Evolutionary conservation across 164 flowering plant species (phyloP).

Genomic region (Pachysandra terminalis): DNA sequence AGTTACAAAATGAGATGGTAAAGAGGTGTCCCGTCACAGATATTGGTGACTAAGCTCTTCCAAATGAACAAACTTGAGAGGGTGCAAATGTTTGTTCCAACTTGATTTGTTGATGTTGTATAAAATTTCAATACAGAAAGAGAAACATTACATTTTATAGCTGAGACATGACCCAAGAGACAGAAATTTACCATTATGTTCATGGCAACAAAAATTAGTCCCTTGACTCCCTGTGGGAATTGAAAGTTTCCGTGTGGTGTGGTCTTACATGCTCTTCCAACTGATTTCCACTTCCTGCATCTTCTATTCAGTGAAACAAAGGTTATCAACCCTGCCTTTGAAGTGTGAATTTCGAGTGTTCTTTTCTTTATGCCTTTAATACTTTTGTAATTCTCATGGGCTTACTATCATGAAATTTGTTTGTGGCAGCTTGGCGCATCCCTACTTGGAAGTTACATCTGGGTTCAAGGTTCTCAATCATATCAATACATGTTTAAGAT

Average conservation of each 20-base stretch:
- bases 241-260: not conserved
- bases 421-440: not conserved
- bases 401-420: not conserved
- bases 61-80: conserved; percentile 29
- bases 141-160: not conserved
- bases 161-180: not conserved
- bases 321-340: not conserved
- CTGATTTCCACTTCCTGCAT: not conserved
- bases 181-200: not conserved
- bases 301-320: too few species aligned
- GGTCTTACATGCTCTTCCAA: not conserved
- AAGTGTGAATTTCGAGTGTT: not conserved
- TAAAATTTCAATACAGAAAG: not conserved
- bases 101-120: not conserved
- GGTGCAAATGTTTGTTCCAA: conserved; percentile 2
- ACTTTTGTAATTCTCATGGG: not conserved
- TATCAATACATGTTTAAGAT: not conserved
- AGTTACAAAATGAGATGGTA: conserved; percentile 52
- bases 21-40: conserved; percentile 29
- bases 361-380: not conserved
- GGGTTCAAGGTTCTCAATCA: not conserved
- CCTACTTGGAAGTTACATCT: not conserved
- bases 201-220: too few species aligned
- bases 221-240: not conserved
- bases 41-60: conserved; percentile 13